Percentiles rank a stretch among this genome's conserved stretches.
Evolutionary conservation across 2,329 filamentous ascomycete species (phyloP).

Genomic region (Zasmidium cellare): DNA sequence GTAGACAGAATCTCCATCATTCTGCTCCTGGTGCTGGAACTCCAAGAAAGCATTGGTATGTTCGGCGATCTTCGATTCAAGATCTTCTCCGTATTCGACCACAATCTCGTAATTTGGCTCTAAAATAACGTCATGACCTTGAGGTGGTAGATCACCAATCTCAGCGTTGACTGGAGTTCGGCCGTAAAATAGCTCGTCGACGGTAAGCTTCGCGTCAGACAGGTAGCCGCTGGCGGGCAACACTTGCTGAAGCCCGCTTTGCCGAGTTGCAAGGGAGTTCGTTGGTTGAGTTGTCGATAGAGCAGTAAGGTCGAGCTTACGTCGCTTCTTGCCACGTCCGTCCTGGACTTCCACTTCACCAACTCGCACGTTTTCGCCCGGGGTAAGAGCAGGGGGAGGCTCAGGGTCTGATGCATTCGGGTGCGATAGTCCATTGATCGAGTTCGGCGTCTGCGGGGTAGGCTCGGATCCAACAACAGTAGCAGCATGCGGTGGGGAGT

Average conservation of each 20-base stretch:
- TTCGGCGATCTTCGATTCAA: background rate
- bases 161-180: constrained; percentile 27
- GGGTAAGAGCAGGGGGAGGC: background rate
- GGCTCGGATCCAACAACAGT: background rate
- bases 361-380: constrained; percentile 20
- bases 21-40: constrained; percentile 18
- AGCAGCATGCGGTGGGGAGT: background rate
- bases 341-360: constrained; percentile 32
- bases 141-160: constrained; percentile 15
- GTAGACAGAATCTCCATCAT: constrained; percentile 26
- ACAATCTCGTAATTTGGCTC: background rate
- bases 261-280: background rate
- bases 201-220: constrained; percentile 19
- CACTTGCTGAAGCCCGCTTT: background rate
- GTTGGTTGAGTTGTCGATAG: background rate
- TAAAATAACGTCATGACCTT: constrained; percentile 11
- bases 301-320: constrained; percentile 30
- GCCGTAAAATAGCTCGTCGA: constrained; percentile 39
- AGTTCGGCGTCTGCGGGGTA: constrained; percentile 14
- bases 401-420: background rate
- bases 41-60: constrained; percentile 9
- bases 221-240: constrained; percentile 15
- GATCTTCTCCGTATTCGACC: constrained; percentile 9
- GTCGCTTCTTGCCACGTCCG: constrained; percentile 33
- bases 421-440: constrained; percentile 2